phyloP scores from a whole-genome alignment of 352 stramenopile genomes.

The Pythium inflatum region DNA sequence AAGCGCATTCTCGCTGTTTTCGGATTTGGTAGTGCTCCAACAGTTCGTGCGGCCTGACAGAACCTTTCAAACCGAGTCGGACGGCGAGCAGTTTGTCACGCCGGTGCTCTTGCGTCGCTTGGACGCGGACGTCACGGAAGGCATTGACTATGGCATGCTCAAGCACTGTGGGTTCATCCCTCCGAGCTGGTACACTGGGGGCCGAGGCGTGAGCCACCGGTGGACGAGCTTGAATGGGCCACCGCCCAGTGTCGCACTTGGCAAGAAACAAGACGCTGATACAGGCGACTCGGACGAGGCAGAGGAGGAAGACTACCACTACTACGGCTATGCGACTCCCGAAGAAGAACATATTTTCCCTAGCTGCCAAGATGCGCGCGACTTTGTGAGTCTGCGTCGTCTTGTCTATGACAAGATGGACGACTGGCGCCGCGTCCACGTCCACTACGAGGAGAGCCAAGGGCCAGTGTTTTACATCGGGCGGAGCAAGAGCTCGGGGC shows the following conservation, averaged over 20 bases:
- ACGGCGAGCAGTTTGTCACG: slow-evolving; percentile 10
- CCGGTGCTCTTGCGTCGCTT: slow-evolving; percentile 7
- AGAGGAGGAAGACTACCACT: neutral
- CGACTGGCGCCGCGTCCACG: slow-evolving; percentile 19
- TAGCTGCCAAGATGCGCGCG: neutral
- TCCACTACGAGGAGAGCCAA: neutral
- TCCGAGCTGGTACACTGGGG: neutral
- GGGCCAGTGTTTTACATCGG: slow-evolving; percentile 12
- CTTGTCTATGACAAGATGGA: slow-evolving; percentile 15
- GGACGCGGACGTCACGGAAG: neutral
- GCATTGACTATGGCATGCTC: neutral
- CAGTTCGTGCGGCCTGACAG: neutral
- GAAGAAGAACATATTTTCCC: neutral
- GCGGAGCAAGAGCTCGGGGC: neutral
- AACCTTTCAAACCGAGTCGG: slow-evolving; percentile 2
- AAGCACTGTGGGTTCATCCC: slow-evolving; percentile 8
- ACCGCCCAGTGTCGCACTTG: neutral
- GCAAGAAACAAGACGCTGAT: no score
- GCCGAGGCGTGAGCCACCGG: neutral
- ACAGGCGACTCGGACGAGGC: no score
- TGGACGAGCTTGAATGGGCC: slow-evolving; percentile 9
- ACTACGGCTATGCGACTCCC: neutral
- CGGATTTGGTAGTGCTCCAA: slow-evolving; percentile 5
- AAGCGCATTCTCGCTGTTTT: slow-evolving; percentile 13
- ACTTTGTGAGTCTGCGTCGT: neutral